Evolutionary conservation across 2,329 filamentous ascomycete genomes (phyloP).

Genomic region (Colletotrichum cordylinicola): DNA sequence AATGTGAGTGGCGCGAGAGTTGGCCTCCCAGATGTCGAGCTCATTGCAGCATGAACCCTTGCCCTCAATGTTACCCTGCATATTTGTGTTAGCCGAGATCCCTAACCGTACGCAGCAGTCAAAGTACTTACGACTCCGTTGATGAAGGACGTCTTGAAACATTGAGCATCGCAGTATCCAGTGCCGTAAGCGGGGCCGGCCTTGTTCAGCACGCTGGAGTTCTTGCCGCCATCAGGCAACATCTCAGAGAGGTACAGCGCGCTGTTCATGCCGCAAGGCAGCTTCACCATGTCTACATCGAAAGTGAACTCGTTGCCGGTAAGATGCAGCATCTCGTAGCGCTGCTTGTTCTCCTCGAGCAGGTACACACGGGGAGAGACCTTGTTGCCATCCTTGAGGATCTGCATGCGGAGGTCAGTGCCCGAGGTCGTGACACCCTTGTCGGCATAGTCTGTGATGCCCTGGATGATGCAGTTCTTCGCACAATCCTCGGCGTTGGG

Average conservation of each 20-base stretch:
- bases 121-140: constrained; percentile 41
- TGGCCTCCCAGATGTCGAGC: constrained; percentile 73
- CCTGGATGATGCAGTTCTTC: constrained; percentile 56
- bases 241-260: constrained; percentile 70
- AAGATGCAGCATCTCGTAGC: constrained; percentile 64
- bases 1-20: constrained; percentile 60
- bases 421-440: constrained; percentile 32
- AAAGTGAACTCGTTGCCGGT: constrained; percentile 68
- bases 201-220: constrained; percentile 53
- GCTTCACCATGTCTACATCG: constrained; percentile 67
- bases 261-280: constrained; percentile 71
- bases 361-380: constrained; percentile 59
- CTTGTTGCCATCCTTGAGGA: constrained; percentile 28
- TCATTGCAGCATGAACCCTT: constrained; percentile 70
- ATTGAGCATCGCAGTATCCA: constrained; percentile 66
- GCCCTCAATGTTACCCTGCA: constrained; percentile 58
- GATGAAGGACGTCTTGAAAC: constrained; percentile 51
- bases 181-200: constrained; percentile 65
- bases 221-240: constrained; percentile 63
- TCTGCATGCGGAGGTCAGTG: constrained; percentile 29
- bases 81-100: constrained; percentile 25
- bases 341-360: constrained; percentile 53
- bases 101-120: constrained; percentile 35
- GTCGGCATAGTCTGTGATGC: constrained; percentile 48
- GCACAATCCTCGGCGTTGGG: constrained; percentile 51